Percentiles rank a stretch among this genome's conserved stretches.
Evolutionary conservation across 305 asterid species (phyloP).

Genomic region (Lippia alba): DNA sequence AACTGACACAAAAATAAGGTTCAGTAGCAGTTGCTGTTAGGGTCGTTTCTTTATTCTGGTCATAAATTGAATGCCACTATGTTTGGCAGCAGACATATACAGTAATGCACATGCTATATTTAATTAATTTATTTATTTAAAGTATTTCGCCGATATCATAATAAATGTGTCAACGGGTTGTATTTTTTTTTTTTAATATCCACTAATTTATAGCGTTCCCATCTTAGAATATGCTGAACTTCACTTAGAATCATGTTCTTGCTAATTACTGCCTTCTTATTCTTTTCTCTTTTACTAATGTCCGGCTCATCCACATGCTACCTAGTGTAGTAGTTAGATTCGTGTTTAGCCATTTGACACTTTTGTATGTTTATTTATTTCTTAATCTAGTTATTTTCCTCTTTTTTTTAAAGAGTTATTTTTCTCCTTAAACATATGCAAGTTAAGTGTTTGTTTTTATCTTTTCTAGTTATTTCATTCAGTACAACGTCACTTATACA

Average conservation of each 20-base stretch:
- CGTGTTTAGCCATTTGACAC: conserved; percentile 29
- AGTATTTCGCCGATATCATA: conserved; percentile 9
- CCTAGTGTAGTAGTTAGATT: conserved; percentile 27
- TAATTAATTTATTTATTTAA: conserved; percentile 22
- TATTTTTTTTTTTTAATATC: conserved; percentile 4
- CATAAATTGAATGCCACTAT: conserved; percentile 43
- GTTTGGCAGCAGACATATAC: conserved; percentile 36
- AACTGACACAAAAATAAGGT: conserved; percentile 32
- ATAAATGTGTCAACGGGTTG: conserved; percentile 13
- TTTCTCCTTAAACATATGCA: not conserved
- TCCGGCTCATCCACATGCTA: conserved; percentile 26
- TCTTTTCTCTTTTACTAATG: not conserved
- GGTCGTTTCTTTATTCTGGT: conserved; percentile 39
- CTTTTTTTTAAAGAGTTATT: not conserved
- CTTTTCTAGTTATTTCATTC: not conserved
- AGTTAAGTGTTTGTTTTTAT: not conserved
- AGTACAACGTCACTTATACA: not conserved
- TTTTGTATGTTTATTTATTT: conserved; percentile 3
- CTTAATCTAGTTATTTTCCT: conserved; percentile 2
- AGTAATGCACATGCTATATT: conserved; percentile 36
- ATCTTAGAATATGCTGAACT: conserved; percentile 26
- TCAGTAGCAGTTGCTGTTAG: conserved; percentile 37
- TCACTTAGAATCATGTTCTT: conserved; percentile 24
- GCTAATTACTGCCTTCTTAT: conserved; percentile 8
- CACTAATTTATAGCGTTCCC: conserved; percentile 25